phyloP scores from a whole-genome alignment of 371 early-diverging fungal species.

The Choanephora cucurbitarum region DNA sequence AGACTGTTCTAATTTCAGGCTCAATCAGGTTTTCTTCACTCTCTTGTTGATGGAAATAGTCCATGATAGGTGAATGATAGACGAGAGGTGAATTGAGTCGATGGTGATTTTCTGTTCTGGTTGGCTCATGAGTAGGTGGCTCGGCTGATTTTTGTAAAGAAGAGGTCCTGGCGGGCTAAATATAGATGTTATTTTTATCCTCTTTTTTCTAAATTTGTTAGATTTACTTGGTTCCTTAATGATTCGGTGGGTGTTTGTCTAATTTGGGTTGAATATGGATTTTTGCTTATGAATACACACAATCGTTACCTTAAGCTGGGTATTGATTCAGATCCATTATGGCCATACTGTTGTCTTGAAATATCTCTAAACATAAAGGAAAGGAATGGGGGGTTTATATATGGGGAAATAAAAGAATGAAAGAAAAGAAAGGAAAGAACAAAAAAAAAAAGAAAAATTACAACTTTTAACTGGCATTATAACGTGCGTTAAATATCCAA shows the following conservation, averaged over 20 bases:
- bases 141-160: slow-evolving; percentile 13
- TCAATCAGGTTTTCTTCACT: neutral
- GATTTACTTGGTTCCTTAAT: slow-evolving; percentile 22
- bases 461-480: no score
- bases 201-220: neutral
- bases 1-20: slow-evolving; percentile 21
- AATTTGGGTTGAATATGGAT: neutral
- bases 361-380: slow-evolving; percentile 13
- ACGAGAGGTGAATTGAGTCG: neutral
- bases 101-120: neutral
- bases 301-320: slow-evolving; percentile 29
- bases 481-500: no score
- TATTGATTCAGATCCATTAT: slow-evolving; percentile 9
- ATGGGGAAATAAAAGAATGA: neutral
- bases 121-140: neutral
- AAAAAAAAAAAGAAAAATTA: neutral
- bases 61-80: slow-evolving; percentile 10
- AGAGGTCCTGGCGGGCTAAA: slow-evolving; percentile 21
- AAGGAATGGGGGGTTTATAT: neutral
- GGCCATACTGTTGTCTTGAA: slow-evolving; percentile 2
- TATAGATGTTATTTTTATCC: neutral
- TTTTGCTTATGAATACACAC: no score
- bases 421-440: neutral
- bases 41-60: slow-evolving; percentile 7
- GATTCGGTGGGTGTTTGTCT: slow-evolving; percentile 8